Evolutionary conservation across 176 grass and related monocot genomes (phyloP), one percentile per base, ranked within the genome.

Genomic region (Aegilops speltoides): DNA sequence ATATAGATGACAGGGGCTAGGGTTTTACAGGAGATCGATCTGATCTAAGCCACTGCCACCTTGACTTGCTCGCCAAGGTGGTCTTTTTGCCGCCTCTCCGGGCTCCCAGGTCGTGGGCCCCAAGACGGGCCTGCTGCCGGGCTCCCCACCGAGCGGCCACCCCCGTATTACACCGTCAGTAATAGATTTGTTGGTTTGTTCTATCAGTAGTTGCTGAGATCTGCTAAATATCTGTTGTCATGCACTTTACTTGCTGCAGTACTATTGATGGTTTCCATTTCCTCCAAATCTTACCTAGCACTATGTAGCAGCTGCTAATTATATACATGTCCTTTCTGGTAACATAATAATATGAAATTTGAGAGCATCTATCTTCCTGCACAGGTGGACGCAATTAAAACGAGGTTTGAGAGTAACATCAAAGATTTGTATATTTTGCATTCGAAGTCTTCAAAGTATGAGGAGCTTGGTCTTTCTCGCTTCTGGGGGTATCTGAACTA

Each of bases 401-500:
- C 38, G 12, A 91, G 79, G 72, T 98, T 94, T 45, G 91, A 94
- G 81, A 78, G 32, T 68, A 93, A 91, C 68, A 83, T 94, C 11
- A 96, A 94, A 83, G 88, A 93, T 67, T 56, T 98, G 73, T 89
- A 90, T 84, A 70, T 88, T 56, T 85, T 98, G 85, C 91, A 94
- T 82, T 77, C 63, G 0, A 96, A 92, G 60, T 96, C 92, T 64
- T 88, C 93, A 8, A 96, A 94, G 80, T 89, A 94, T 89, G 88
- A 54, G 52, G 93, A 98, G 64, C 66, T 94, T 70, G 91, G 91
- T 33, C 86, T 96, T 84, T 94, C 88, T 80, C 88, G 76, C 82
- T 95, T 98, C 76, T 98, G 96, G 96, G 84, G 85, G 9, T 87
- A 89, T 93, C 86, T 98, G 45, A 95, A 98, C 89, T 98, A 96